Conservation (phyloP, 345 rosid genomes). For the Sisymbrium altissimum region DNA sequence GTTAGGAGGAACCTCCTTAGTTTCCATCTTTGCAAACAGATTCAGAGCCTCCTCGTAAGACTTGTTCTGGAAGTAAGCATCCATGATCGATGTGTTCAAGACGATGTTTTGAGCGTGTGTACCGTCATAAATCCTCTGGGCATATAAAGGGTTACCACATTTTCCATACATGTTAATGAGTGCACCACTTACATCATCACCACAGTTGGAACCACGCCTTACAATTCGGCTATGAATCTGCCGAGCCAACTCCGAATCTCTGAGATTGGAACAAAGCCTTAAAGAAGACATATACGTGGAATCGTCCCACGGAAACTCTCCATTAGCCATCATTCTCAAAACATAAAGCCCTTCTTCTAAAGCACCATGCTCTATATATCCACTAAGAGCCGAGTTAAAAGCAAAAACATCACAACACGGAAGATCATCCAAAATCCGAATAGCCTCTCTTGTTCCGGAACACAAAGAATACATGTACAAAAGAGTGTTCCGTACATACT, state of each 20-base stretch:
- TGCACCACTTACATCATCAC: conserved; percentile 43
- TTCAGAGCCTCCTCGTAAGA: conserved; percentile 68
- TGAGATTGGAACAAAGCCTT: conserved; percentile 50
- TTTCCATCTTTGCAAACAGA: conserved; percentile 46
- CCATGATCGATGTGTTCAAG: conserved; percentile 59
- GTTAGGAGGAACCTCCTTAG: conserved; percentile 48
- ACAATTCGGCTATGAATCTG: conserved; percentile 56
- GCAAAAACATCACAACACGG: conserved; percentile 46
- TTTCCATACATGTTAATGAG: conserved; percentile 77
- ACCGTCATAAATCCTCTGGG: conserved; percentile 50
- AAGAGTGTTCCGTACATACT: conserved; percentile 58
- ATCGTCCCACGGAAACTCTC: conserved; percentile 47
- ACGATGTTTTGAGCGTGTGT: conserved; percentile 48
- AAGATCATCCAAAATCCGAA: conserved; percentile 39
- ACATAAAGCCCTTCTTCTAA: conserved; percentile 49
- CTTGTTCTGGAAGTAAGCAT: conserved; percentile 65
- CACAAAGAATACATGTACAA: conserved; percentile 52
- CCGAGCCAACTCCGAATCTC: conserved; percentile 52
- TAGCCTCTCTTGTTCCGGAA: conserved; percentile 41
- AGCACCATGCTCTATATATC: conserved; percentile 50
- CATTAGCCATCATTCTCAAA: conserved; percentile 43
- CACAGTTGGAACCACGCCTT: conserved; percentile 35
- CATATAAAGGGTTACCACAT: conserved; percentile 48
- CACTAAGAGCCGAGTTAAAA: conserved; percentile 58
- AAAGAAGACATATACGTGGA: conserved; percentile 52